Evolutionary conservation across 352 stramenopile species (phyloP).

Genomic region (Phytophthora meadii): DNA sequence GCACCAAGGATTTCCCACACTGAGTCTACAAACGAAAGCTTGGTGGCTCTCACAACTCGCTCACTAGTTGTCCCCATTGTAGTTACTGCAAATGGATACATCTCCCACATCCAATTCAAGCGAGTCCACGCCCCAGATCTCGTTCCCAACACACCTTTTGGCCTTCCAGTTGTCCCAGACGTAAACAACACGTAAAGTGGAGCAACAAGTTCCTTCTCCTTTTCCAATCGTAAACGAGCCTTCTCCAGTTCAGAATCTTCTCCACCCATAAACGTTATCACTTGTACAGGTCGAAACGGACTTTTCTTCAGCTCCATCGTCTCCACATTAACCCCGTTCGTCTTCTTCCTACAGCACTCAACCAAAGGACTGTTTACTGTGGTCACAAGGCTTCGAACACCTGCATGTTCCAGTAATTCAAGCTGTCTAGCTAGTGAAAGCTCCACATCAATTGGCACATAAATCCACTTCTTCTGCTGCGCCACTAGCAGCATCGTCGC

Average conservation of each 20-base stretch:
- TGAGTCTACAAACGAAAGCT: constrained; percentile 57
- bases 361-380: constrained; percentile 25
- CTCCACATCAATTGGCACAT: constrained; percentile 54
- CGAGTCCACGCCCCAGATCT: constrained; percentile 46
- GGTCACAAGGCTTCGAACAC: constrained; percentile 43
- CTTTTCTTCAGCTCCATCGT: constrained; percentile 6
- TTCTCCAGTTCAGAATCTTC: constrained; percentile 1
- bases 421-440: constrained; percentile 41
- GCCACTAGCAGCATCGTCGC: constrained; percentile 46
- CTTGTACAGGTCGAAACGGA: constrained; percentile 36
- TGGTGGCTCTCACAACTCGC: constrained; percentile 52
- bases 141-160: constrained; percentile 60
- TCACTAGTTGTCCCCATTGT: constrained; percentile 17
- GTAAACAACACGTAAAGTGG: constrained; percentile 71
- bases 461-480: constrained; percentile 39
- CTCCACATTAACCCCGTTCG: background rate
- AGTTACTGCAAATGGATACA: constrained; percentile 42
- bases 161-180: constrained; percentile 55
- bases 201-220: background rate
- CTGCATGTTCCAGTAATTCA: constrained; percentile 29
- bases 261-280: constrained; percentile 16
- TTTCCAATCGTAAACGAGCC: background rate
- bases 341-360: constrained; percentile 17
- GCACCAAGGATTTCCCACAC: constrained; percentile 66
- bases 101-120: constrained; percentile 57